A percentile compares a stretch with the other conserved stretches of the same genome.
phyloP scores from a whole-genome alignment of 73 alveolate species.

The Stentor roeselii region DNA sequence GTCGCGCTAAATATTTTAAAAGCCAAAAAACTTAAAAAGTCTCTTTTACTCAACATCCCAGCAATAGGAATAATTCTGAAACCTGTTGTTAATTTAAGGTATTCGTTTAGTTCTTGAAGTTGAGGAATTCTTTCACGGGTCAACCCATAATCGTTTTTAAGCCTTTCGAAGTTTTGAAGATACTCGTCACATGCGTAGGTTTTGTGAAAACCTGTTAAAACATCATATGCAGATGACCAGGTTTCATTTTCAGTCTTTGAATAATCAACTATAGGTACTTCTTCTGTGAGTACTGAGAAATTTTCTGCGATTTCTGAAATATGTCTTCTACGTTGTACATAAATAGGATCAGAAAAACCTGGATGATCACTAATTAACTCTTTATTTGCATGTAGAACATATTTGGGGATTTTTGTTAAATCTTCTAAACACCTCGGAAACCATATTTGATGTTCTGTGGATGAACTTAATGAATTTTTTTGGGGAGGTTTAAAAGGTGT shows the following conservation, averaged over 20 bases:
- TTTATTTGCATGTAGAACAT: constrained; percentile 42
- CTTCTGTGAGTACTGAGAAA: constrained; percentile 34
- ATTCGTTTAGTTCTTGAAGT: constrained; percentile 57
- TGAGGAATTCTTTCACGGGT: constrained; percentile 49
- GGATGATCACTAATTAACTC: constrained; percentile 68
- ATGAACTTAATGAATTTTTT: no score
- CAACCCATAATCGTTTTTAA: constrained; percentile 55
- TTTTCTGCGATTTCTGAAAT: constrained; percentile 36
- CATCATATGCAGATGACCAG: constrained; percentile 48
- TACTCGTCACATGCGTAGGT: constrained; percentile 52
- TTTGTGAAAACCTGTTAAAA: constrained; percentile 28
- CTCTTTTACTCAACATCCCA: constrained; percentile 69
- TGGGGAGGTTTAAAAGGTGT: no score
- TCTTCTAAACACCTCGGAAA: constrained; percentile 59
- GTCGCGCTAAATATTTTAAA: constrained; percentile 52
- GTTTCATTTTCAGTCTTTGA: constrained; percentile 38
- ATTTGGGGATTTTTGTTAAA: constrained; percentile 43
- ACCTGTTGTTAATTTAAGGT: constrained; percentile 58
- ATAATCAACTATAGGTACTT: constrained; percentile 49
- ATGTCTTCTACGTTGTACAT: constrained; percentile 44
- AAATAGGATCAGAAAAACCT: constrained; percentile 51
- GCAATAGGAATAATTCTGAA: constrained; percentile 70
- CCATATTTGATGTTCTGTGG: no score
- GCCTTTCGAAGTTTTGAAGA: constrained; percentile 31
- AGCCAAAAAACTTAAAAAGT: constrained; percentile 78